A percentile compares a stretch with the other conserved stretches of the same genome.
Conservation (phyloP, 176 grass and related monocot genomes). For the Hordeum vulgare region MorexV3_pseudomolecules_assembly NC_058520.1:246617526-246618025, state of each 20-base stretch:
- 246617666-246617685: slow-evolving; percentile 36
- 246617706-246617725: slow-evolving; percentile 41
- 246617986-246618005: slow-evolving; percentile 37
- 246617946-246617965: background rate
- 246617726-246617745: background rate
- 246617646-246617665: no score
- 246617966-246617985: slow-evolving; percentile 36
- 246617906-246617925: background rate
- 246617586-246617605: slow-evolving; percentile 28
- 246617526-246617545: slow-evolving; percentile 36
- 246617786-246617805: background rate
- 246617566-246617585: slow-evolving; percentile 30
- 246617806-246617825: background rate
- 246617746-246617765: background rate
- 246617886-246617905: background rate
- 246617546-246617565: slow-evolving; percentile 41
- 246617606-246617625: no score
- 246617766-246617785: background rate
- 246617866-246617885: background rate
- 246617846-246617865: background rate
- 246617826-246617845: background rate
- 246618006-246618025: slow-evolving; percentile 39
- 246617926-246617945: background rate
- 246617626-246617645: slow-evolving; percentile 7
- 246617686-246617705: slow-evolving; percentile 39